Base-by-base conservation (phyloP, 2,329 filamentous ascomycete genomes). In the Berkeleyomyces rouxiae region DNA sequence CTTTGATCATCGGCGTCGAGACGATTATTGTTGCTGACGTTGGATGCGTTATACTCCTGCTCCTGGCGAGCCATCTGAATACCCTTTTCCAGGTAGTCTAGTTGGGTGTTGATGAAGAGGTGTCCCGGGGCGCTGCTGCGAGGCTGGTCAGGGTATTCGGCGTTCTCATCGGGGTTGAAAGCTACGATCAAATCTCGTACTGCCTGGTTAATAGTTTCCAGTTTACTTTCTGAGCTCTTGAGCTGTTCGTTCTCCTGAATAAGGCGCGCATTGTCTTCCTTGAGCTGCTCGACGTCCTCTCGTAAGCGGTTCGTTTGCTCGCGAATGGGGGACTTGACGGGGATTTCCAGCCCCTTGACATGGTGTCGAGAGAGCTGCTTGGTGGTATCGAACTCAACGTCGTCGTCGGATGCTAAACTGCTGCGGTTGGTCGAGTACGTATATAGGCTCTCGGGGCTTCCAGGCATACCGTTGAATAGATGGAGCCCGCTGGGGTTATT, bases 391-490 rank as follows among this genome's bases (percentile, higher is more conserved):
- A 86, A 80, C 9, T 95, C 88, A 68, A 95, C 90, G 58, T 85
- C 74, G 5, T 82, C 79, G 13, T 82, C 80, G 46, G 75, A 76
- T 1, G 76, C 70, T 66, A 82, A 70, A 68, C 82, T 84, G 65
- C 81, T 80, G 59, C 81, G 78, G 59, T 79, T 79, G 68, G 83
- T 80, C 10, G 82, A 79, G 67, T 84, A 86, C 1, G 83, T 84
- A 68, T 88, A 86, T 66, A 89, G 81, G 74, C 86, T 90, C 70
- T 89, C 87, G 6, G 87, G 86, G 68, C 86, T 90, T 62, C 86
- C 84, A 4, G 86, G 87, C 66, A 88, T 82, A 23, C 80, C 82
- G 63, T 81, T 80, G 47, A 76, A 70, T 5, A 74, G 69, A 72
- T 73, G 51, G 7, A 63, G 39, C 9, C 47, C 60, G 10, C 58